Base-by-base conservation (phyloP, 345 rosid species). In the Pelargonium nanum region DNA sequence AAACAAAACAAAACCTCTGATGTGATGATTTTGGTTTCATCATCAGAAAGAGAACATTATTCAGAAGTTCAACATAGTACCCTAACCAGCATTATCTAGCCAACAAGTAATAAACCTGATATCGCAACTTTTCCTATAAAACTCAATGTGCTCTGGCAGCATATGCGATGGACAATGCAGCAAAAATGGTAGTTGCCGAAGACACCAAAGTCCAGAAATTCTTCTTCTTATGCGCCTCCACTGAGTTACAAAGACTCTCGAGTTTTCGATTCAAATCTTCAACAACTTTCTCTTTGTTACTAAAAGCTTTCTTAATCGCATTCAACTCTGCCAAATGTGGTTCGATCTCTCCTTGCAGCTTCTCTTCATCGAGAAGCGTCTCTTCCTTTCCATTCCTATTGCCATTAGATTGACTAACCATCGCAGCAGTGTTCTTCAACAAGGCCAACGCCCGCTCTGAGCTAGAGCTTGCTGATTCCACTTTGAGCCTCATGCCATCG, bases 161-260 rank as follows among this genome's bases (percentile, higher is more conserved):
- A 72, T 81, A 84, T 4, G 88, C 91, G 67, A 89, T 53, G 13
- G 81, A 76, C 10, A 69, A 80, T 13, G 92, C 96, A 40, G 87
- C 85, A 30, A 85, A 40, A 64, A 93, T 12, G 2, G 91, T 83
- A 45, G 91, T 70, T 19, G 84, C 83, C 0, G 96, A 84, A 10
- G 96, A 81, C 22, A 93, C 69, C 55, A 75, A 5, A 26, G 88
- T 78, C 90, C 89, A 81, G 21, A 89, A 70, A 57, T 63, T 70
- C 68, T 74, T 86, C 72, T 78, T 78, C 79, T 78, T 87, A 3
- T 79, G 69, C 5, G 82, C 88, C 67, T 76, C 78, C 20, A 74
- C 66, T 8, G 87, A 76, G 26, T 77, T 77, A 70, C 77, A 68
- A 78, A 89, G 68, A 24, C 55, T 13, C 62, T 71, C 85, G n/a